Conservation (phyloP, 257 asterid genomes). For the Coffea canephora region DNA sequence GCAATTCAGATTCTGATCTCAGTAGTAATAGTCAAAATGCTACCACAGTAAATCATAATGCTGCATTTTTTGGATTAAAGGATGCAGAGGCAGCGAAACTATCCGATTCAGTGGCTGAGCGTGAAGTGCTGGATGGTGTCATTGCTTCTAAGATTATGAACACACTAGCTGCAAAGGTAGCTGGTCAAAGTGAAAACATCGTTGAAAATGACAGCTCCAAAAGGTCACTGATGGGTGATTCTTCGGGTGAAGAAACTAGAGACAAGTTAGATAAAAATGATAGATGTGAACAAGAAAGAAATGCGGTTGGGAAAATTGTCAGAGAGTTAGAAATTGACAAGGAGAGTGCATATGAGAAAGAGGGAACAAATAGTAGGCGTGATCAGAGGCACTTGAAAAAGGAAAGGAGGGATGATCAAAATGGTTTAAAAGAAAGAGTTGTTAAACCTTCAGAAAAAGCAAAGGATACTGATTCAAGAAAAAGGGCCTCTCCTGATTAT, state of each 20-base stretch:
- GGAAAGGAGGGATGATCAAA: conserved; percentile 43
- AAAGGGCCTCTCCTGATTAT: conserved; percentile 50
- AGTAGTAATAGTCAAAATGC: conserved; percentile 29
- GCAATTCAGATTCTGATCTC: conserved; percentile 29
- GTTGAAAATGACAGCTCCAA: conserved; percentile 34
- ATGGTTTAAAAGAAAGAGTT: conserved; percentile 54
- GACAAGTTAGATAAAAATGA: conserved; percentile 49
- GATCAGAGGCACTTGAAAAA: conserved; percentile 48
- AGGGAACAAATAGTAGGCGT: conserved; percentile 49
- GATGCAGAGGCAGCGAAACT: conserved; percentile 32
- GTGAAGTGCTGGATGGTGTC: conserved; percentile 27
- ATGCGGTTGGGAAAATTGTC: conserved; percentile 34
- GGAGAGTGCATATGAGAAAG: conserved; percentile 51
- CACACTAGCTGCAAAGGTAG: conserved; percentile 28
- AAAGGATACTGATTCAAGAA: conserved; percentile 66
- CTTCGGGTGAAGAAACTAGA: conserved; percentile 28
- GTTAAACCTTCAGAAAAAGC: conserved; percentile 50
- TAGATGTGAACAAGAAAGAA: conserved; percentile 40
- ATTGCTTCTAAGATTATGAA: conserved; percentile 29
- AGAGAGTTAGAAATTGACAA: conserved; percentile 39
- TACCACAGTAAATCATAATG: conserved; percentile 19
- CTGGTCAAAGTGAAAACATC: conserved; percentile 41
- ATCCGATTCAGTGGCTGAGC: conserved; percentile 36
- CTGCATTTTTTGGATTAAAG: conserved; percentile 27
- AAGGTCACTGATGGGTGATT: conserved; percentile 36